A percentile compares a stretch with the other conserved stretches of the same genome.
Conservation (phyloP, 2,329 filamentous ascomycete species). For the Penicillium sp. region DNA sequence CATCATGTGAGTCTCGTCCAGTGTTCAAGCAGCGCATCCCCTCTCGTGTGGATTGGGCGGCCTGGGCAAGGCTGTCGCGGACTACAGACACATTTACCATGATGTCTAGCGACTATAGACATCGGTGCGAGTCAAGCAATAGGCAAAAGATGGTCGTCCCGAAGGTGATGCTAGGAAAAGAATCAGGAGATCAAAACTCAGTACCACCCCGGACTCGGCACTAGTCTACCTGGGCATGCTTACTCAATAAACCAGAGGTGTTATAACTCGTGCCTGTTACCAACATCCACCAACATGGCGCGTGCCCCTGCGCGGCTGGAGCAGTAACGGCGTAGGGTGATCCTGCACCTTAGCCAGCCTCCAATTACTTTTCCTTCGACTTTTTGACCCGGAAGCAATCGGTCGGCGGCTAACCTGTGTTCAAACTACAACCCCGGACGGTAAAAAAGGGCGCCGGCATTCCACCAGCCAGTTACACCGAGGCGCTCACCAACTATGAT, state of each 20-base stretch:
- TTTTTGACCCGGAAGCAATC: neutral
- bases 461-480: neutral
- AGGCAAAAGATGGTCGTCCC: neutral
- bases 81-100: neutral
- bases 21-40: slow-evolving; percentile 1
- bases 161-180: neutral
- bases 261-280: neutral
- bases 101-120: neutral
- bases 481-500: neutral
- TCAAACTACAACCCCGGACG: neutral
- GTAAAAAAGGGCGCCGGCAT: neutral
- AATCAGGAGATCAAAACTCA: neutral
- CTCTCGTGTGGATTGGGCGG: neutral
- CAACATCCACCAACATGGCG: neutral
- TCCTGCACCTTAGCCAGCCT: neutral
- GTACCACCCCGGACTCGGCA: neutral
- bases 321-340: neutral
- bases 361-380: neutral
- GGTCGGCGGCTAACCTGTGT: neutral
- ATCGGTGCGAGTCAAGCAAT: neutral
- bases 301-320: neutral
- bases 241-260: neutral
- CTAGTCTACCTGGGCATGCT: neutral
- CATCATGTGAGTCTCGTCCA: slow-evolving; percentile 27
- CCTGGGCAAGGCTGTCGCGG: neutral